Evolutionary conservation across 2,329 filamentous ascomycete genomes (phyloP).

Genomic region (Verticillium nonalfalfae): DNA sequence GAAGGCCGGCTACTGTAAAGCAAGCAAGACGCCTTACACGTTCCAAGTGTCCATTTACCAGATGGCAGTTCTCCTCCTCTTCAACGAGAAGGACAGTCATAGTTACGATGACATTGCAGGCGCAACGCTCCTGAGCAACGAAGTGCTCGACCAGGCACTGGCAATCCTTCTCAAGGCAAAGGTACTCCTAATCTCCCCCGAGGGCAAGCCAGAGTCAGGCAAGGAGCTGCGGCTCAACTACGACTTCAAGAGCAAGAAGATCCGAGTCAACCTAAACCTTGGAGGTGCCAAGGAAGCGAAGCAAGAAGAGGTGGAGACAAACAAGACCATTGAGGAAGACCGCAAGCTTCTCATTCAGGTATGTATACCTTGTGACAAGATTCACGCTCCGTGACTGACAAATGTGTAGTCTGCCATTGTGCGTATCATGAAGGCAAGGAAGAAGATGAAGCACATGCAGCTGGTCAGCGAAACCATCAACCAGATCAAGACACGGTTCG

Average conservation of each 20-base stretch:
- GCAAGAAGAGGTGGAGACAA: slow-evolving; percentile 92
- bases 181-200: slow-evolving; percentile 67
- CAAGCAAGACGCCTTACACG: slow-evolving; percentile 84
- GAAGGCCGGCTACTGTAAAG: slow-evolving; percentile 87
- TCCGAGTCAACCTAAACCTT: slow-evolving; percentile 93
- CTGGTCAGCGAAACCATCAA: slow-evolving; percentile 93
- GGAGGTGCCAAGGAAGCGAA: slow-evolving; percentile 93
- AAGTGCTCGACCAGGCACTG: slow-evolving; percentile 81
- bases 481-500: slow-evolving; percentile 89
- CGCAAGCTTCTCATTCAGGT: slow-evolving; percentile 95
- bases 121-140: slow-evolving; percentile 71
- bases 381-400: neutral
- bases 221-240: slow-evolving; percentile 83
- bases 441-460: slow-evolving; percentile 96
- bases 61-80: slow-evolving; percentile 91
- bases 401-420: slow-evolving; percentile 81
- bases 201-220: slow-evolving; percentile 69
- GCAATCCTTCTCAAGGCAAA: slow-evolving; percentile 89
- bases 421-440: slow-evolving; percentile 98
- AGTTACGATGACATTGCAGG: slow-evolving; percentile 83
- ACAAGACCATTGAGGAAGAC: slow-evolving; percentile 99
- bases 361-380: slow-evolving; percentile 30
- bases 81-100: slow-evolving; percentile 84
- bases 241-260: slow-evolving; percentile 97
- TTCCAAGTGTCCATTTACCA: slow-evolving; percentile 98